Evolutionary conservation across 1,284 basidiomycete species (phyloP).

Genomic region (Trametes pubescens): DNA sequence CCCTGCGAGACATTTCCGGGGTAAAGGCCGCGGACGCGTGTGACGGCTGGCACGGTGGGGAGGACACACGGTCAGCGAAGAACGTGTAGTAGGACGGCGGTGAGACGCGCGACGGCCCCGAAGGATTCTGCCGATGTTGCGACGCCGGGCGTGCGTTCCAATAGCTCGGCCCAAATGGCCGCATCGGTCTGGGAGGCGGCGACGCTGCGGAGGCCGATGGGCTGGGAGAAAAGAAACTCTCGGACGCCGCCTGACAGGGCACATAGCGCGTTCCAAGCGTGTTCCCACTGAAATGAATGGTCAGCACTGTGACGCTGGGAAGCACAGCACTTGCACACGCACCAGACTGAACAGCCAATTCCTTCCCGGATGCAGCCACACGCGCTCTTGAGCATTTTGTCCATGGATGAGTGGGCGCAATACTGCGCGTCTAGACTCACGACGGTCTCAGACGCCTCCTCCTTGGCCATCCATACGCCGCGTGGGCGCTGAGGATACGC

Average conservation of each 20-base stretch:
- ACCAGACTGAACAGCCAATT: conserved; percentile 70
- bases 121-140: conserved; percentile 27
- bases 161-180: conserved; percentile 55
- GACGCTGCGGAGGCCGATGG: conserved; percentile 29
- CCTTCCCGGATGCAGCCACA: conserved; percentile 73
- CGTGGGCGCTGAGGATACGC: conserved; percentile 59
- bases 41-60: conserved; percentile 41
- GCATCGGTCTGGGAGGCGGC: conserved; percentile 41
- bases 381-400: conserved; percentile 58
- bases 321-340: conserved; percentile 33
- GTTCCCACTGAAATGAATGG: conserved; percentile 56
- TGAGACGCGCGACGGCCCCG: conserved; percentile 15
- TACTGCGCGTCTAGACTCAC: conserved; percentile 60
- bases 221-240: conserved; percentile 51
- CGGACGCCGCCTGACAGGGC: conserved; percentile 64
- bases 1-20: conserved; percentile 16
- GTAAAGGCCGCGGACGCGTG: conserved; percentile 12
- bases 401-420: conserved; percentile 57
- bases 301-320: conserved; percentile 16
- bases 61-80: conserved; percentile 53
- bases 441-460: conserved; percentile 57
- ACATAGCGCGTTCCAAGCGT: conserved; percentile 66
- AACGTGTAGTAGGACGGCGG: conserved; percentile 53
- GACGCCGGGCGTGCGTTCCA: conserved; percentile 45
- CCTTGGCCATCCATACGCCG: conserved; percentile 64